A percentile compares a stretch with the other conserved stretches of the same genome.
Evolutionary conservation across 2,329 filamentous ascomycete species (phyloP).

Genomic region (Pseudocercospora fijiensis): DNA sequence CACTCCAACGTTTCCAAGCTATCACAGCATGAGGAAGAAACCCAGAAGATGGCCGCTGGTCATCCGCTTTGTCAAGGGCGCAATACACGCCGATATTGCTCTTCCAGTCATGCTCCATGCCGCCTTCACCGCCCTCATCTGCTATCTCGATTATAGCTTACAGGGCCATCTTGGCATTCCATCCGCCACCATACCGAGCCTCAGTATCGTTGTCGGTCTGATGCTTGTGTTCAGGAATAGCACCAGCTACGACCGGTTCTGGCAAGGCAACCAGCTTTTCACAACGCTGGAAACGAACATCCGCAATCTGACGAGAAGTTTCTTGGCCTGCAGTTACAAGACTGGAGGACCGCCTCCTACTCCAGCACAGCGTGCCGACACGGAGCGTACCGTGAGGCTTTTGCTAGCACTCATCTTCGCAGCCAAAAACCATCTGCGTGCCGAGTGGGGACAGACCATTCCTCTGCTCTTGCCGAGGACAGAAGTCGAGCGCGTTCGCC

Average conservation of each 20-base stretch:
- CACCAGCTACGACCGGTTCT: conserved; percentile 65
- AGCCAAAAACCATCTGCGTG: conserved; percentile 63
- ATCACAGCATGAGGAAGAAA: conserved; percentile 48
- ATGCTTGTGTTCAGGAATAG: conserved; percentile 68
- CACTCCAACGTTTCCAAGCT: conserved; percentile 46
- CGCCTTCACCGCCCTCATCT: conserved; percentile 58
- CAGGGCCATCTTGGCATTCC: conserved; percentile 55
- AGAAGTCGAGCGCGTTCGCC: conserved; percentile 29
- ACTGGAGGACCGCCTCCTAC: conserved; percentile 35
- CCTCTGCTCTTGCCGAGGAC: conserved; percentile 27
- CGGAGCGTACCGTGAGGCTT: conserved; percentile 59
- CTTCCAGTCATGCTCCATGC: conserved; percentile 59
- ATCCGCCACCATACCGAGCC: conserved; percentile 59
- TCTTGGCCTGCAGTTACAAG: conserved; percentile 50
- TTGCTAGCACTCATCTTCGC: conserved; percentile 63
- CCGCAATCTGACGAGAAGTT: conserved; percentile 59
- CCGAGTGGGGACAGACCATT: conserved; percentile 58
- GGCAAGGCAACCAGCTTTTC: conserved; percentile 52
- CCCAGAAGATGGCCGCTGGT: conserved; percentile 61
- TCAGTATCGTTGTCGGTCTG: conserved; percentile 65
- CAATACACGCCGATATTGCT: conserved; percentile 60
- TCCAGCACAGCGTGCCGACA: conserved; percentile 53
- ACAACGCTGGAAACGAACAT: conserved; percentile 58
- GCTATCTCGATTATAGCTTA: conserved; percentile 53
- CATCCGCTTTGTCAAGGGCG: conserved; percentile 63